Conservation (phyloP, 805 yeast genomes). For the Komagataella phaffii region DNA sequence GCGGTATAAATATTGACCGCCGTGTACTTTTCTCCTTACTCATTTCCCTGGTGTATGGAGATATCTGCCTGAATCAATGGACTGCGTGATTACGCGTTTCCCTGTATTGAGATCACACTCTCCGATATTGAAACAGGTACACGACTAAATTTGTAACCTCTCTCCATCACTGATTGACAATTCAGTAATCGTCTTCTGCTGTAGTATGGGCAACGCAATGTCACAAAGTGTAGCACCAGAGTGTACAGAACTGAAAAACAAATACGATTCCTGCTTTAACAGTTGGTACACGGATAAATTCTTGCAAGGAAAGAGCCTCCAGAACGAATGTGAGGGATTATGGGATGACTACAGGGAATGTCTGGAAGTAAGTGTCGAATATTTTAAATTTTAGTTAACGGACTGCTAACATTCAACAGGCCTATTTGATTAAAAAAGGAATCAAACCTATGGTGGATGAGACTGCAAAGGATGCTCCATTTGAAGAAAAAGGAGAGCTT, state of each 20-base stretch:
- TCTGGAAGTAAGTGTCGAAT: slow-evolving; percentile 41
- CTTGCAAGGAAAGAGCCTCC: slow-evolving; percentile 41
- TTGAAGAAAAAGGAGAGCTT: slow-evolving; percentile 51
- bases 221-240: slow-evolving; percentile 94
- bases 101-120: background rate
- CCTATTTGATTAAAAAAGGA: slow-evolving; percentile 55
- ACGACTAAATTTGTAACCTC: background rate
- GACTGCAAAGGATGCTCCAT: slow-evolving; percentile 84
- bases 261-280: slow-evolving; percentile 89
- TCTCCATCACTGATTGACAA: background rate
- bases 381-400: background rate
- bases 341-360: slow-evolving; percentile 89
- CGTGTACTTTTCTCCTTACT: background rate
- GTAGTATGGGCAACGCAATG: slow-evolving; percentile 54
- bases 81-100: background rate
- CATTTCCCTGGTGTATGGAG: background rate
- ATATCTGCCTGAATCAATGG: background rate
- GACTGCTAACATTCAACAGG: slow-evolving; percentile 2
- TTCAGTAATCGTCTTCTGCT: background rate
- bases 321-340: slow-evolving; percentile 82
- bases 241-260: slow-evolving; percentile 75
- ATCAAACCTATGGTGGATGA: slow-evolving; percentile 76
- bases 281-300: slow-evolving; percentile 90
- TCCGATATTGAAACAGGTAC: background rate
- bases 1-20: background rate